Evolutionary conservation across 2,329 filamentous ascomycete genomes (phyloP), one percentile per base, ranked within the genome.

Genomic region (Calonectria crousiana): DNA sequence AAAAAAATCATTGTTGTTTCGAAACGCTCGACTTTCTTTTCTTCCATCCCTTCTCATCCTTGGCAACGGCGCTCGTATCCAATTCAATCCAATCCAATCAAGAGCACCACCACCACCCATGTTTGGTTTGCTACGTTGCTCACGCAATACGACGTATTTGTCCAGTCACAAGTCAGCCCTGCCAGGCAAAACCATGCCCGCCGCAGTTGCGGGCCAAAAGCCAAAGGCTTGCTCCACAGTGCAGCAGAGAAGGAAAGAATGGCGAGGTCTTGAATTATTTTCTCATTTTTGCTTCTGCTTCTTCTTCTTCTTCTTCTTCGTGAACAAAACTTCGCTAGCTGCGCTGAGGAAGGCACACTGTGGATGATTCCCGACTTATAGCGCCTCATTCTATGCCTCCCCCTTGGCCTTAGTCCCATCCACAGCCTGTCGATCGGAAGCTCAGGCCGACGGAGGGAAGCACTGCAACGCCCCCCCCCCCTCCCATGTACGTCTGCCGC

Each of bases 381-480:
- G 20, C 41, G 20, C 16, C 23, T 30, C 28, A 53, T 60, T n/a
- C 34, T 23, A 60, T 34, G 20, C 56, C 30, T 38, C 34, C 58
- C 58, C 58, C 53, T 58, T 58, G 53, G 14, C 53, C 20, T 52
- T 52, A 52, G 49, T 52, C 23, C 47, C 28, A 28, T 36, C 18
- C 30, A 28, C n/a, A 2, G 38, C 26, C 16, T 64, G 38, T 64
- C 41, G 60, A 64, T 64, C 60, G 60, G 60, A 28, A 28, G 36
- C 26, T 32, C 38, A 44, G 60, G 38, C 60, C 18, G 66, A 68
- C 38, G 44, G 66, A 56, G 66, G 47, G 66, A 38, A 68, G 66
- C 36, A 26, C 60, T 47, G 36, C 60, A 64, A 47, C 36, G 38
- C 26, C 34, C 58, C 34, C 36, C 26, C 36, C 11, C 58, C 58